Evolutionary conservation across 192 early-diverging fungal genomes (phyloP).

Genomic region (Neocallimastix lanati): DNA sequence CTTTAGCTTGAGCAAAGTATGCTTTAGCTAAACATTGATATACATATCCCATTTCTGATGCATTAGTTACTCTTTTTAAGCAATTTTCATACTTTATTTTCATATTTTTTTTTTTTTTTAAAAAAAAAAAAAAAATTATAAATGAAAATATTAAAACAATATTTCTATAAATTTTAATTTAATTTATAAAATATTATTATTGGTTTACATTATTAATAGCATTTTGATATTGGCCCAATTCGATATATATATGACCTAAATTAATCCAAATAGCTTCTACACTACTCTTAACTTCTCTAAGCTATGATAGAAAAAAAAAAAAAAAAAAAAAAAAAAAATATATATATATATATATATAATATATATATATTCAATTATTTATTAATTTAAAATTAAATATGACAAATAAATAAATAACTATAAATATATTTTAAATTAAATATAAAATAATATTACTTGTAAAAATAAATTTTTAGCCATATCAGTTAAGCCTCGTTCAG

Average conservation of each 20-base stretch:
- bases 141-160: neutral
- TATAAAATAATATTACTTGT: slow-evolving; percentile 12
- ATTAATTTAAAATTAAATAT: too few relatives aligned
- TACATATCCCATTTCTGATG: slow-evolving; percentile 20
- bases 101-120: too few relatives aligned
- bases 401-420: too few relatives aligned
- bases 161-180: neutral
- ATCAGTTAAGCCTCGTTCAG: slow-evolving; percentile 36
- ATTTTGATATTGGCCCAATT: slow-evolving; percentile 50
- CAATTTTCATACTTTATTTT: slow-evolving; percentile 47
- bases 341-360: too few relatives aligned
- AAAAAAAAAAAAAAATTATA: too few relatives aligned
- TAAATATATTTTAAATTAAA: neutral
- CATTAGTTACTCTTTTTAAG: slow-evolving; percentile 27
- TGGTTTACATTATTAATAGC: slow-evolving; percentile 49
- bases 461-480: slow-evolving; percentile 50
- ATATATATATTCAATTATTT: too few relatives aligned
- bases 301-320: too few relatives aligned
- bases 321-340: too few relatives aligned
- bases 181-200: neutral
- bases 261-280: slow-evolving; percentile 40
- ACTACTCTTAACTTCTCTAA: slow-evolving; percentile 28
- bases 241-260: slow-evolving; percentile 55
- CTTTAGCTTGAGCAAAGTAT: slow-evolving; percentile 30
- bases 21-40: slow-evolving; percentile 33